Evolutionary conservation across 2,329 filamentous ascomycete genomes (phyloP).

Genomic region (Paecilomyces niveus): DNA sequence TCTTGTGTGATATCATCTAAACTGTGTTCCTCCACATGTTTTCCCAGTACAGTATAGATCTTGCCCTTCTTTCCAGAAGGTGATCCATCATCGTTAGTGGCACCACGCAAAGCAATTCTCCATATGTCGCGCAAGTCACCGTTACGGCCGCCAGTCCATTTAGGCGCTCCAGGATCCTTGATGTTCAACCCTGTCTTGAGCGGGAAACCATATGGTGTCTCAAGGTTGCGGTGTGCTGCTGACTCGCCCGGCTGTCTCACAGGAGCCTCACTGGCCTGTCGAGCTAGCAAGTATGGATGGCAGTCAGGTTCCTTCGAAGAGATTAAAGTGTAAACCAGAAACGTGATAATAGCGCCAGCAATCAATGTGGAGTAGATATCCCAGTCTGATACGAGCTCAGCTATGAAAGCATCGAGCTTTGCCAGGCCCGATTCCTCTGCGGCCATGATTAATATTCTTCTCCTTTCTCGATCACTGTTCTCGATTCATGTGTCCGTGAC

Average conservation of each 20-base stretch:
- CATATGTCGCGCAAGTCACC: constrained; percentile 91
- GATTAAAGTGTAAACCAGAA: constrained; percentile 65
- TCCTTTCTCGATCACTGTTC: neutral
- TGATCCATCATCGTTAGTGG: constrained; percentile 56
- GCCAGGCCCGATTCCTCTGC: constrained; percentile 50
- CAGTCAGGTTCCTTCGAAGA: constrained; percentile 75
- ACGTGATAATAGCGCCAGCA: constrained; percentile 56
- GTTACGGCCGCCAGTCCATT: constrained; percentile 75
- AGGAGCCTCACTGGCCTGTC: constrained; percentile 70
- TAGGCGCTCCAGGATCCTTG: constrained; percentile 69
- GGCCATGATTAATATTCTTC: constrained; percentile 23
- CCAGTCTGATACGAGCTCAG: constrained; percentile 69
- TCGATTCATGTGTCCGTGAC: neutral
- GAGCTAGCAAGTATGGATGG: constrained; percentile 81
- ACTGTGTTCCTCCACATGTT: constrained; percentile 64
- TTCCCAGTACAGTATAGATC: constrained; percentile 73
- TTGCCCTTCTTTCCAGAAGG: constrained; percentile 56
- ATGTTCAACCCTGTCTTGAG: constrained; percentile 73
- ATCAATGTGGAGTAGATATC: constrained; percentile 71
- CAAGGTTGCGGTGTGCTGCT: constrained; percentile 74
- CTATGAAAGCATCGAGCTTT: constrained; percentile 64
- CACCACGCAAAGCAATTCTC: constrained; percentile 63
- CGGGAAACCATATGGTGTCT: constrained; percentile 77
- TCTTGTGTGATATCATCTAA: constrained; percentile 69
- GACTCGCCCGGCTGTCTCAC: constrained; percentile 81